Evolutionary conservation across 2,329 filamentous ascomycete species (phyloP), one percentile per base, ranked within the genome.

Genomic region (Aschersonia sp.): DNA sequence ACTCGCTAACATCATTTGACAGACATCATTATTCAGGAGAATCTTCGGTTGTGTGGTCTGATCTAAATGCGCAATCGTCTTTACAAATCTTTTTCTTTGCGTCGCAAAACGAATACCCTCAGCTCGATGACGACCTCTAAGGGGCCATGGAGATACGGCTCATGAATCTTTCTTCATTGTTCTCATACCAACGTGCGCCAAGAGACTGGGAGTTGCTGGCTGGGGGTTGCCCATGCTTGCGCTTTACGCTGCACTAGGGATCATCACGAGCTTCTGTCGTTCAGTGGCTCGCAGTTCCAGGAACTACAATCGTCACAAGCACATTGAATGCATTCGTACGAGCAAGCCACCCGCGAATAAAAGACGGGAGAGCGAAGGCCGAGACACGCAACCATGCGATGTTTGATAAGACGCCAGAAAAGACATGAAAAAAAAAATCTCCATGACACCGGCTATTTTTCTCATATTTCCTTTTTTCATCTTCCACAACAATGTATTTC

Each of bases 1-100:
- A 22, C 22, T 44, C 32, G 48, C 71, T 81, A 69, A 83, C 59
- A 5, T 11, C 2, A 42, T 2, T 1, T 30, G 45, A 2, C 56
- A 95, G 92, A 98, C 71, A 98, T 98, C 67, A 98, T 98, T 71
- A 98, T 98, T 67, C 92, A 98, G 74, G 92, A 97, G 72, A 98
- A 98, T 72, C 81, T 98, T 55, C 84, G 92, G 67, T 78, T 94
- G 67, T 95, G 89, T 69, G 90, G 90, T 77, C 74, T 97, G 66
- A 95, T 97, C 77, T 95, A 84, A 83, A 62, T 58, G 57, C 58
- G 54, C 58, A 60, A 53, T 56, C 62, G 59, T 60, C 54, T 59
- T 59, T 59, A 56, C 22, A 22, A 22, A 50, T 51, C n/a, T 44
- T 48, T 49, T 51, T 48, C 48, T 43, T 51, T 45, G 46, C 48